These are phyloP conservation scores for Nicotiana sylvestris DNA, from an alignment of 257 asterid species.

Conservation along the genomic window DNA sequence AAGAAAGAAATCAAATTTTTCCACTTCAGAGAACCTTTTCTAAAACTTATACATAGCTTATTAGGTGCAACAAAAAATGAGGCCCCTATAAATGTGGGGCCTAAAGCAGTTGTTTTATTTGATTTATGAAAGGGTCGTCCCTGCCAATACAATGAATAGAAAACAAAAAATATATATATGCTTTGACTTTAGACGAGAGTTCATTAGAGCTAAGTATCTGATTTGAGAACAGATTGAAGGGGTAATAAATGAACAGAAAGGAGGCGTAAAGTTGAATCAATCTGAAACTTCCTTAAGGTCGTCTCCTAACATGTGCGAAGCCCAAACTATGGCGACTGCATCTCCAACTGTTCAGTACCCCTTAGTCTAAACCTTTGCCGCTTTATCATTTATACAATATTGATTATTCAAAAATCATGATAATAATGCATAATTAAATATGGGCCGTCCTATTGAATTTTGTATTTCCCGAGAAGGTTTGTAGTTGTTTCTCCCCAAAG, in stretches of 20 bases:
- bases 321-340: slow-evolving; percentile 25
- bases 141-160: no score
- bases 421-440: slow-evolving; percentile 18
- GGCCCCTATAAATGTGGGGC: no score
- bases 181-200: no score
- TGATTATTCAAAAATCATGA: neutral
- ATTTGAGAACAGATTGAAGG: neutral
- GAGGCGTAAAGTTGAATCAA: slow-evolving; percentile 8
- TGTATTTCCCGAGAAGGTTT: slow-evolving; percentile 27
- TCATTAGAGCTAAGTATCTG: neutral
- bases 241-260: neutral
- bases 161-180: no score
- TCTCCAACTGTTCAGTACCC: slow-evolving; percentile 19
- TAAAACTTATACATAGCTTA: no score
- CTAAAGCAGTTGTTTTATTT: no score
- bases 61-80: no score
- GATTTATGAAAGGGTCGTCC: no score
- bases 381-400: neutral
- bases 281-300: slow-evolving; percentile 17
- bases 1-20: no score
- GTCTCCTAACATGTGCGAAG: slow-evolving; percentile 31
- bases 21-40: no score
- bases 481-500: slow-evolving; percentile 18
- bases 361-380: neutral
- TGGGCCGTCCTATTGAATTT: slow-evolving; percentile 14